Conservation (phyloP, 352 stramenopile genomes). For the Phytopythium oedochilum region DNA sequence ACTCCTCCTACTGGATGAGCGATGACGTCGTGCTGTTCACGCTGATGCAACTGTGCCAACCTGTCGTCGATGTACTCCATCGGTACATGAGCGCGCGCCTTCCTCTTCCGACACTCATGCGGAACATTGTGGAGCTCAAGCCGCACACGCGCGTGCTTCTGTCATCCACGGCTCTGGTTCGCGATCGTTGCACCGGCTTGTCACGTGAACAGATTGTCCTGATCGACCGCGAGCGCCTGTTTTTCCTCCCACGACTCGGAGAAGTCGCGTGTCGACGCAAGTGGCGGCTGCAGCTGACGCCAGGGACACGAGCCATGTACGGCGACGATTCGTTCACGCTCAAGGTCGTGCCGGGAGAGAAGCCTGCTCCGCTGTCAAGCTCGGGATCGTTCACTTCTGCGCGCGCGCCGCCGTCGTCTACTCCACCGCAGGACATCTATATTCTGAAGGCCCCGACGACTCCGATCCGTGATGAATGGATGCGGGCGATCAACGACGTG, state of each 20-base stretch:
- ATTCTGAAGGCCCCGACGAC: slow-evolving; percentile 65
- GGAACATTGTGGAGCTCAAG: slow-evolving; percentile 76
- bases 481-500: slow-evolving; percentile 50
- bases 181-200: slow-evolving; percentile 71
- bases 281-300: slow-evolving; percentile 57
- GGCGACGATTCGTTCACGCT: slow-evolving; percentile 82
- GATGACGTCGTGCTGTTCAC: slow-evolving; percentile 85
- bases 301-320: slow-evolving; percentile 48
- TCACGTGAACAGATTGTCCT: slow-evolving; percentile 71
- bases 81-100: slow-evolving; percentile 75
- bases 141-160: slow-evolving; percentile 61
- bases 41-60: slow-evolving; percentile 82
- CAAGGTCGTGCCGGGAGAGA: slow-evolving; percentile 51
- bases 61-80: slow-evolving; percentile 75
- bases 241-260: slow-evolving; percentile 50
- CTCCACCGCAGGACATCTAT: slow-evolving; percentile 25
- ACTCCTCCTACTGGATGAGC: slow-evolving; percentile 89
- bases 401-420: slow-evolving; percentile 11
- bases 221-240: slow-evolving; percentile 68
- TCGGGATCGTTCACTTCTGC: slow-evolving; percentile 1
- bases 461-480: slow-evolving; percentile 62
- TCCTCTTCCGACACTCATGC: slow-evolving; percentile 67
- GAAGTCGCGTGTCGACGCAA: slow-evolving; percentile 69
- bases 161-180: slow-evolving; percentile 69
- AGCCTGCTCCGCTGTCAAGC: slow-evolving; percentile 11